These are phyloP conservation scores for Vitis hybrid DNA, from an alignment of 177 flowering plant species.

Conservation along the genomic window DNA sequence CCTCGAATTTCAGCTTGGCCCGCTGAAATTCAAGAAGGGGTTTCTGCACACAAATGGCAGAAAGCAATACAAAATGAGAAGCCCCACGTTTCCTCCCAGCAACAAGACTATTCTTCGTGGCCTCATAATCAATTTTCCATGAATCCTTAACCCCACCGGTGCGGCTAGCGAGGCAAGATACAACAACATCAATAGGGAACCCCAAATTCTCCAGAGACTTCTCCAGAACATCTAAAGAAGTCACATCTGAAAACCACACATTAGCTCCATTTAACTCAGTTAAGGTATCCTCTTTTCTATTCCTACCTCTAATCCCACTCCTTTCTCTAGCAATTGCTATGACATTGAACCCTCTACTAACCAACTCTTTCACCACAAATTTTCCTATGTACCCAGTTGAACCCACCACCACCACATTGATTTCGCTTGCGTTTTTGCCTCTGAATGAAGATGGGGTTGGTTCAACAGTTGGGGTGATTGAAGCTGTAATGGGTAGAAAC, in stretches of 20 bases:
- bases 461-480: conserved; percentile 31
- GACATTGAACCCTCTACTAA: conserved; percentile 76
- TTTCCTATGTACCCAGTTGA: conserved; percentile 95
- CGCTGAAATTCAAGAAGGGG: conserved; percentile 91
- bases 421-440: conserved; percentile 57
- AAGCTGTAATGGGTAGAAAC: conserved; percentile 24
- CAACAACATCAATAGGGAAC: conserved; percentile 71
- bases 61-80: conserved; percentile 79
- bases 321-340: conserved; percentile 81
- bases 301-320: conserved; percentile 78
- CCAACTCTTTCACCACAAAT: conserved; percentile 74
- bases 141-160: conserved; percentile 86
- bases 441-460: conserved; percentile 46
- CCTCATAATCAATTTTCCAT: conserved; percentile 90
- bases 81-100: conserved; percentile 77
- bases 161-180: conserved; percentile 92
- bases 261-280: conserved; percentile 62
- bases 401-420: conserved; percentile 84
- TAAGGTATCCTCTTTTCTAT: conserved; percentile 59
- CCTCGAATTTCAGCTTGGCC: conserved; percentile 86
- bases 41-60: conserved; percentile 94
- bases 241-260: conserved; percentile 83
- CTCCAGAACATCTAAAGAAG: conserved; percentile 51
- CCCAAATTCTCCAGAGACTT: conserved; percentile 48
- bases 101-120: conserved; percentile 77